Percentiles rank a stretch among this genome's conserved stretches.
Conservation (phyloP, 164 flowering plant genomes). For the Berberis vulgaris region DNA sequence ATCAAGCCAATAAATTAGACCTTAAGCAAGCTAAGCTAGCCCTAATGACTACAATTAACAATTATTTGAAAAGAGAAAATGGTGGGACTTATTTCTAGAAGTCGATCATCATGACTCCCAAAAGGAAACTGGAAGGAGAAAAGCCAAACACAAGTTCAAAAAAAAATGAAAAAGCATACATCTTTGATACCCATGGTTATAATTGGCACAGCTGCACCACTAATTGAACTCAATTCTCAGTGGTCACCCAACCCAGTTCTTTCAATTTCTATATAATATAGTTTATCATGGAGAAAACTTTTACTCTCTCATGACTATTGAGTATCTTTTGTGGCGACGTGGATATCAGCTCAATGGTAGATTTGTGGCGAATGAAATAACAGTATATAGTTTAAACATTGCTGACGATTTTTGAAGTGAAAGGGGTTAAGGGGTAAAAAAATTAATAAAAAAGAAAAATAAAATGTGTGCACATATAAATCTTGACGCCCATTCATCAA, state of each 20-base stretch:
- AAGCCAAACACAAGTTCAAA: neutral
- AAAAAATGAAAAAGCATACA: neutral
- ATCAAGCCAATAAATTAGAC: neutral
- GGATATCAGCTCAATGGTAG: no score
- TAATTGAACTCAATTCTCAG: neutral
- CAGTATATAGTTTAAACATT: no score
- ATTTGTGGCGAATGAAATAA: no score
- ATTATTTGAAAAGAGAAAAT: neutral
- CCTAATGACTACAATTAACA: neutral
- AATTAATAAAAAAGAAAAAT: no score
- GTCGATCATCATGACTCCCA: neutral
- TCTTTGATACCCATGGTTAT: neutral
- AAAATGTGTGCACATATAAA: no score
- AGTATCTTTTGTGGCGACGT: no score
- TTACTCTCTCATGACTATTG: no score
- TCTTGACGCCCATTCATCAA: no score
- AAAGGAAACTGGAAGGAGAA: neutral
- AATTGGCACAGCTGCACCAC: no score
- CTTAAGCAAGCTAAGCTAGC: no score
- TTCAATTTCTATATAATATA: neutral
- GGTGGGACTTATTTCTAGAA: constrained; percentile 1
- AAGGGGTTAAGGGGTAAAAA: no score
- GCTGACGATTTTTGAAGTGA: no score
- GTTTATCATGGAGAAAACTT: neutral
- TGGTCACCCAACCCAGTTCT: neutral